Conservation (phyloP, 306 rosid species). For the Parietaria judaica region DNA sequence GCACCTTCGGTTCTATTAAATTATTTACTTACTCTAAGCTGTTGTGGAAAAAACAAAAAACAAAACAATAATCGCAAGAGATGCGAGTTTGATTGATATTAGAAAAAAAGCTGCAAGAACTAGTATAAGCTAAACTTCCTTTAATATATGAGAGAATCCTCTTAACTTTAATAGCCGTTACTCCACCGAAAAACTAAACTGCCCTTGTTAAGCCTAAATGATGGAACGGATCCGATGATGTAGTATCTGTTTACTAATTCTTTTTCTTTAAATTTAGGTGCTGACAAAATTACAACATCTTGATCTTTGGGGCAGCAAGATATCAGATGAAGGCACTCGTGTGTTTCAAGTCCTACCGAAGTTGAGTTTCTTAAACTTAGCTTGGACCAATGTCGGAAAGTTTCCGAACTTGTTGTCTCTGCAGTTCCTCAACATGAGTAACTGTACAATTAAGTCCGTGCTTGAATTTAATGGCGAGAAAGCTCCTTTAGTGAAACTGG, state of each 20-base stretch:
- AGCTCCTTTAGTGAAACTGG: constrained; percentile 60
- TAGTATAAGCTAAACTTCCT: no score
- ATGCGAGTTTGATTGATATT: no score
- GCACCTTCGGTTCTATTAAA: neutral
- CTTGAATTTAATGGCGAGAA: constrained; percentile 32
- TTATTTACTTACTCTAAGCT: neutral
- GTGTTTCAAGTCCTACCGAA: constrained; percentile 51
- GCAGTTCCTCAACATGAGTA: constrained; percentile 69
- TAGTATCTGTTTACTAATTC: neutral
- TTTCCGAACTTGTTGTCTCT: constrained; percentile 57
- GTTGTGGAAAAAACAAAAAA: no score
- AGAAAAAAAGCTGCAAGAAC: no score
- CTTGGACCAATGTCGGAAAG: constrained; percentile 72
- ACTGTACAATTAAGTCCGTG: constrained; percentile 62
- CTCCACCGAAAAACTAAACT: no score
- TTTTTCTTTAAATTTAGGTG: constrained; percentile 30
- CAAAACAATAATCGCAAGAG: no score
- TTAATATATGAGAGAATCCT: no score
- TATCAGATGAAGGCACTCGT: constrained; percentile 64
- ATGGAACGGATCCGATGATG: neutral
- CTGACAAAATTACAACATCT: constrained; percentile 61
- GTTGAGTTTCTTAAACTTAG: constrained; percentile 67
- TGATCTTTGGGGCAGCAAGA: constrained; percentile 86
- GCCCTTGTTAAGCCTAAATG: no score
- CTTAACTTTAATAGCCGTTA: no score